Conservation (phyloP, 2,329 filamentous ascomycete species). For the Septoria petroselini region DNA sequence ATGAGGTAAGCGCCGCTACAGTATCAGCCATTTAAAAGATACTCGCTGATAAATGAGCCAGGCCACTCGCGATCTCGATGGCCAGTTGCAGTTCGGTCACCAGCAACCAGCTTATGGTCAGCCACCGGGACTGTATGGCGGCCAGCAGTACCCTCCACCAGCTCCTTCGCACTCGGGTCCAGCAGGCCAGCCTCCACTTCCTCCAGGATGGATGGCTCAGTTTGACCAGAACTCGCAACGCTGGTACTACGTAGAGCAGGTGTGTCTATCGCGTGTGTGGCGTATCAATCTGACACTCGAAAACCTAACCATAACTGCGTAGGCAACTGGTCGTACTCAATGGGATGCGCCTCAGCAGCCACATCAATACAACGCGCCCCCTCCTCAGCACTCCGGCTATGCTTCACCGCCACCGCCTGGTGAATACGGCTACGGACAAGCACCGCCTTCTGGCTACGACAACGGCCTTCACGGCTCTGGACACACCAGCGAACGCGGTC, state of each 20-base stretch:
- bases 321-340: slow-evolving; percentile 58
- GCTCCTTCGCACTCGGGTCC: slow-evolving; percentile 21
- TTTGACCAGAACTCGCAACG: slow-evolving; percentile 61
- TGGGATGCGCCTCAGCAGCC: slow-evolving; percentile 57
- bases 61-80: slow-evolving; percentile 9
- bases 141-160: slow-evolving; percentile 26
- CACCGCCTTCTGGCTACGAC: slow-evolving; percentile 25
- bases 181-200: slow-evolving; percentile 48
- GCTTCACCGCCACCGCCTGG: slow-evolving; percentile 6
- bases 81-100: slow-evolving; percentile 16
- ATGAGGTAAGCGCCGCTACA: slow-evolving; percentile 13
- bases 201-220: slow-evolving; percentile 61
- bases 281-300: no score
- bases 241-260: slow-evolving; percentile 63
- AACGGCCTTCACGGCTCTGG: slow-evolving; percentile 6
- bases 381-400: slow-evolving; percentile 28
- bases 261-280: no score
- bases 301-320: not conserved
- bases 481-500: slow-evolving; percentile 16
- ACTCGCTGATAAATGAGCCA: not conserved
- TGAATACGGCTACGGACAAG: slow-evolving; percentile 27
- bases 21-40: not conserved
- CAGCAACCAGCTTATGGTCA: slow-evolving; percentile 29
- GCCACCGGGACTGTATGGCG: slow-evolving; percentile 33
- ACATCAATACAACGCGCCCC: slow-evolving; percentile 16